Evolutionary conservation across 805 yeast species (phyloP).

Genomic region (Nakazawaea molendinolei): DNA sequence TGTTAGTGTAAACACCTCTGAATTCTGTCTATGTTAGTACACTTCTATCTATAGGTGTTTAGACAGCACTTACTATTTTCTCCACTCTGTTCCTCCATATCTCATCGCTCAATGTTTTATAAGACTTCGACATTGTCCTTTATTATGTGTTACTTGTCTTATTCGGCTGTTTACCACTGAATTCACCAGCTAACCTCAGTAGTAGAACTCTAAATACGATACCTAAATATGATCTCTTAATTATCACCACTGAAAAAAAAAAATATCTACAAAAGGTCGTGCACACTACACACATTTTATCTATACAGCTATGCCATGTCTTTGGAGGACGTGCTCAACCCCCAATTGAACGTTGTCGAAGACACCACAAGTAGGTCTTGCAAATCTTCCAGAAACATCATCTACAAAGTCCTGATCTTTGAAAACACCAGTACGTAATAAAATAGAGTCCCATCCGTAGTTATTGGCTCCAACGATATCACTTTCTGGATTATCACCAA

Average conservation of each 20-base stretch:
- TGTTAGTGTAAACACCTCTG: constrained; percentile 89
- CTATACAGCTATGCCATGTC: constrained; percentile 10
- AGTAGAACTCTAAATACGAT: too few species aligned
- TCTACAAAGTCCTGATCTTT: constrained; percentile 45
- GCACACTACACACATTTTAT: too few species aligned
- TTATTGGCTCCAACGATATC: constrained; percentile 87
- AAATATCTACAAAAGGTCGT: too few species aligned
- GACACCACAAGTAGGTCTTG: constrained; percentile 43
- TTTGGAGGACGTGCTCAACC: constrained; percentile 25
- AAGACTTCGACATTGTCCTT: constrained; percentile 26
- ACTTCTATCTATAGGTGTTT: too few species aligned
- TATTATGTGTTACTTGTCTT: too few species aligned
- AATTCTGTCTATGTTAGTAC: too few species aligned
- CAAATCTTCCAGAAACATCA: constrained; percentile 18
- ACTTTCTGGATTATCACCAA: constrained; percentile 93
- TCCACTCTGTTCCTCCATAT: constrained; percentile 86
- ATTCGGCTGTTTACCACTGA: not conserved
- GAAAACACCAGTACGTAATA: constrained; percentile 87
- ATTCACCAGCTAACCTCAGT: not conserved
- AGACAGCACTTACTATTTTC: constrained; percentile 56
- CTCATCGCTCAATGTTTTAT: constrained; percentile 66
- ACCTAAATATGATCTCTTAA: too few species aligned
- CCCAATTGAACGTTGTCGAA: constrained; percentile 42
- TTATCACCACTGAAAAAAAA: too few species aligned
- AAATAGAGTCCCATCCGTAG: constrained; percentile 83